Conservation (phyloP, 345 rosid genomes). For the Acer negundo region DNA sequence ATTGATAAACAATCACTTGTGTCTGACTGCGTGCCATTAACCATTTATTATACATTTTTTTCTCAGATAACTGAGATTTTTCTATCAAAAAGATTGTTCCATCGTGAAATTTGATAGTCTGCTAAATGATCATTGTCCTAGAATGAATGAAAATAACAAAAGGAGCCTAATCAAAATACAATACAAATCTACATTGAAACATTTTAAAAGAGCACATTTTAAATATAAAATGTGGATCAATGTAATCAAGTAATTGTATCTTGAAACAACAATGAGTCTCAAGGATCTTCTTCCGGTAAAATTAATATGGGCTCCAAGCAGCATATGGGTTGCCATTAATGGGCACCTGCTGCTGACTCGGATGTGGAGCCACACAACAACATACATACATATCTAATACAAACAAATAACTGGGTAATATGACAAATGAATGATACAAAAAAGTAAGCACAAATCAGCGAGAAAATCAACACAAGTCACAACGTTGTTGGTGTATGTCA, state of each 20-base stretch:
- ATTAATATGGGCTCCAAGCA: constrained; percentile 43
- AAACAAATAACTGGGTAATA: too few species aligned
- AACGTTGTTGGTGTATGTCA: too few species aligned
- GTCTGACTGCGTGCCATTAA: constrained; percentile 32
- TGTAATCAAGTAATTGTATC: constrained; percentile 28
- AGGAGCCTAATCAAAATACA: not conserved
- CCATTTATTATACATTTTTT: not conserved
- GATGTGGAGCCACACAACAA: constrained; percentile 28
- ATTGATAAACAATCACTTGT: constrained; percentile 33
- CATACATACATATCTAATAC: not conserved
- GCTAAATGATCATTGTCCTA: not conserved
- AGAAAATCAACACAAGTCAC: too few species aligned
- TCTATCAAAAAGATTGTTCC: not conserved
- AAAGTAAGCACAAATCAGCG: too few species aligned
- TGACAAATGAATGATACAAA: too few species aligned
- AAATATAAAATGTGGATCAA: not conserved
- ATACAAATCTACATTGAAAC: not conserved
- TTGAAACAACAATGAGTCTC: constrained; percentile 31
- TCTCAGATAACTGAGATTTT: not conserved
- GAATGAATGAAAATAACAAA: not conserved
- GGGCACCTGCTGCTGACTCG: constrained; percentile 48
- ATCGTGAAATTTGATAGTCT: not conserved
- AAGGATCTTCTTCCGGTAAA: constrained; percentile 28
- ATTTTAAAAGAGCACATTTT: too few species aligned
- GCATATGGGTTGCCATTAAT: constrained; percentile 39